Base-by-base conservation (phyloP, 2,329 filamentous ascomycete species). In the Penicillium sclerotigenum region DNA sequence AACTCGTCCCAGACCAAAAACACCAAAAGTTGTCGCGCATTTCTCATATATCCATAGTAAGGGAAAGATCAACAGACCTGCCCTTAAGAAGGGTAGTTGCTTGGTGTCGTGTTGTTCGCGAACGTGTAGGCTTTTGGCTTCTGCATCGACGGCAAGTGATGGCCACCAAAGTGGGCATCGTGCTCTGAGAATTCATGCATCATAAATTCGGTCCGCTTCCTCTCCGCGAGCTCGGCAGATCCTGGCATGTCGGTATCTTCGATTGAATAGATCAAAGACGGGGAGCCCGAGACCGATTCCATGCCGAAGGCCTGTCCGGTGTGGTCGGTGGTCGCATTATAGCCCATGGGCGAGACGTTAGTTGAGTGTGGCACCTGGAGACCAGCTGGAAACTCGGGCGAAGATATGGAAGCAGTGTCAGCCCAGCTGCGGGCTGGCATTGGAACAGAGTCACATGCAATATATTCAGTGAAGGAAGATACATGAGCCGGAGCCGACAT, bases 161-260 rank as follows among this genome's bases (percentile, higher is more conserved):
- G 73, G n/a, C 75, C 71, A 42, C 72, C 69, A 56, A 72, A 73
- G 22, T 72, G 71, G 59, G 71, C 69, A 52, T 74, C 72, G 57
- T 79, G 76, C 56, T 77, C 70, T 13, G 75, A 71, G 56, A 76
- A 79, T 56, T 78, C 76, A 47, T 75, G 73, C 47, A 78, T 77
- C 54, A 71, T 68, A 58, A 78, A 78, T 59, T 77, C 73, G 1
- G 70, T 69, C 36, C 64, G 65, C 63, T 73, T 73, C 40, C 70
- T 58, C 14, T 75, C 71, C 7, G 62, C 62, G 11, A 53, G 55
- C 36, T 60, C 62, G 45, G 63, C 64, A 47, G 60, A 65, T 37
- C 58, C 62, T 6, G 62, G 59, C 52, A 72, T 65, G 18, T 66
- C 69, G 11, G 66, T 61, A 42, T 70, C 66, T 47, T 70, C 70